phyloP scores from a whole-genome alignment of 441 rosid species.

The Erodium texanum region DNA sequence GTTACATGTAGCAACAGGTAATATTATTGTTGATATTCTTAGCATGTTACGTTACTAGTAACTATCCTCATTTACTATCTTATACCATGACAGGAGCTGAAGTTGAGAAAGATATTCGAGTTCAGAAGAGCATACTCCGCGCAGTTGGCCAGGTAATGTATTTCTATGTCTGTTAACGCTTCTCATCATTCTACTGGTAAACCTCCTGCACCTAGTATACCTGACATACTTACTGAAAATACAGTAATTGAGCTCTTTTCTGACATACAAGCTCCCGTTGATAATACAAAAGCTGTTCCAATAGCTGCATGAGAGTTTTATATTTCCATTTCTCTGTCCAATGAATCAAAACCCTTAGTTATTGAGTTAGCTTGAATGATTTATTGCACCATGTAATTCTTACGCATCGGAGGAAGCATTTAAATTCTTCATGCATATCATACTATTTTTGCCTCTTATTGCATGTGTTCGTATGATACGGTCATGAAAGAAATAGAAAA shows the following conservation, averaged over 20 bases:
- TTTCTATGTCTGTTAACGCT: slow-evolving; percentile 8
- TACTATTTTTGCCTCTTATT: no score
- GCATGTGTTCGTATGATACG: neutral
- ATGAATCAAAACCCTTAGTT: neutral
- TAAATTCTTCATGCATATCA: neutral
- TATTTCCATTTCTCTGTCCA: neutral
- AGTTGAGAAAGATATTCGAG: slow-evolving; percentile 66
- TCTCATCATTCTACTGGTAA: neutral
- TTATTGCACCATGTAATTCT: neutral
- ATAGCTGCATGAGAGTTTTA: neutral
- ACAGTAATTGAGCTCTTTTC: neutral
- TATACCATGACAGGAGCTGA: slow-evolving; percentile 47
- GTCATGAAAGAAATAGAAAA: neutral
- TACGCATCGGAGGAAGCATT: neutral
- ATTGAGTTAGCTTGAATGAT: neutral
- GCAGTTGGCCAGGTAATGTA: slow-evolving; percentile 76
- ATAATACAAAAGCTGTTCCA: neutral
- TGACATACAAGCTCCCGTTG: neutral
- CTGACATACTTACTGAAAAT: slow-evolving; percentile 3
- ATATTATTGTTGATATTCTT: slow-evolving; percentile 14
- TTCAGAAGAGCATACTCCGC: slow-evolving; percentile 60
- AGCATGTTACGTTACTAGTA: slow-evolving; percentile 17
- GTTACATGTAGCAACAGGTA: slow-evolving; percentile 78
- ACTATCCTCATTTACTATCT: slow-evolving; percentile 15
- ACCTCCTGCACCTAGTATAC: slow-evolving; percentile 5